Evolutionary conservation across 2,329 filamentous ascomycete genomes (phyloP).

Genomic region (Intubia oerlemansii): DNA sequence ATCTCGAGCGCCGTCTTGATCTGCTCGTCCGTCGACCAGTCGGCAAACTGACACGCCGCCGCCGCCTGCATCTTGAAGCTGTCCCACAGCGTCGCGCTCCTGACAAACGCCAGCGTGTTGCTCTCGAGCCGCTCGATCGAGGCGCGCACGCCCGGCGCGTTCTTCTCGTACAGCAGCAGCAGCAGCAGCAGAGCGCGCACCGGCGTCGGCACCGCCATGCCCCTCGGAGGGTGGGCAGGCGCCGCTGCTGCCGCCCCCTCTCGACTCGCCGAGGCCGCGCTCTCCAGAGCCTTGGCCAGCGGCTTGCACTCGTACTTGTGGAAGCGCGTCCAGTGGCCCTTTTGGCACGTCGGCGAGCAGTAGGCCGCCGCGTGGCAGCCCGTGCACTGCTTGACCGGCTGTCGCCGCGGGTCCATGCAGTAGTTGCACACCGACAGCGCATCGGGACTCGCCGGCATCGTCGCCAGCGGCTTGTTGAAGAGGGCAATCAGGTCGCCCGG

Average conservation of each 20-base stretch:
- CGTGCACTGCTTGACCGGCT: constrained; percentile 20
- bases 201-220: constrained; percentile 27
- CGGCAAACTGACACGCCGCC: constrained; percentile 26
- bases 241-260: too few species aligned
- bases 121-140: constrained; percentile 22
- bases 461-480: constrained; percentile 22
- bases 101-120: constrained; percentile 20
- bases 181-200: constrained; percentile 31
- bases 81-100: constrained; percentile 16
- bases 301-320: constrained; percentile 33
- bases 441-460: constrained; percentile 23
- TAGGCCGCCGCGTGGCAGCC: constrained; percentile 32
- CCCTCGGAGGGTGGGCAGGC: too few species aligned
- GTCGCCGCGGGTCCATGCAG: constrained; percentile 14
- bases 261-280: neutral
- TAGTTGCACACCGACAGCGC: constrained; percentile 23
- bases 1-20: constrained; percentile 21
- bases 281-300: constrained; percentile 16
- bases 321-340: constrained; percentile 26
- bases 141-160: constrained; percentile 7
- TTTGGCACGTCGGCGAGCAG: constrained; percentile 32
- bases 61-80: constrained; percentile 27
- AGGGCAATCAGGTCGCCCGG: constrained; percentile 24
- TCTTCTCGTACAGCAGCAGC: constrained; percentile 16
- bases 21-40: constrained; percentile 15